These are phyloP conservation scores for Suillus subluteus DNA, from an alignment of 768 basidiomycete species.

Conservation along the genomic window DNA sequence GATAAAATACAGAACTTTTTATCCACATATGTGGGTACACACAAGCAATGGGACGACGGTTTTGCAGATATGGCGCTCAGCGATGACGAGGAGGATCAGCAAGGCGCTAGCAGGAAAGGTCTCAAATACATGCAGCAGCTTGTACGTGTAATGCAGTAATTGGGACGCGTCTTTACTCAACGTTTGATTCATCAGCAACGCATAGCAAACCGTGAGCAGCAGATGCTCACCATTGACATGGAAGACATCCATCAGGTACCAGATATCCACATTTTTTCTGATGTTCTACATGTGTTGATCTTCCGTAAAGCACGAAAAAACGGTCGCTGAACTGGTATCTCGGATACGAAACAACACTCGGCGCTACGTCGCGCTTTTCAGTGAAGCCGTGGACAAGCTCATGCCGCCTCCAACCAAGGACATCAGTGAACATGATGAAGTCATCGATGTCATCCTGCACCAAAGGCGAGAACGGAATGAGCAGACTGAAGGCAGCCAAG, in stretches of 20 bases:
- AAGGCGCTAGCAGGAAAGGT: slow-evolving; percentile 40
- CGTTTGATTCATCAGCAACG: slow-evolving; percentile 62
- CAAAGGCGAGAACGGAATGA: slow-evolving; percentile 90
- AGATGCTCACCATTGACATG: slow-evolving; percentile 85
- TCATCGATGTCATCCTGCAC: slow-evolving; percentile 95
- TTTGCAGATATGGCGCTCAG: slow-evolving; percentile 74
- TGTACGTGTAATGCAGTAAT: slow-evolving; percentile 49
- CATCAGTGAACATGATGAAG: slow-evolving; percentile 89
- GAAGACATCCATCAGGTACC: slow-evolving; percentile 82
- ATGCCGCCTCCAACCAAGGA: slow-evolving; percentile 90
- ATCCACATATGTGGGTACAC: slow-evolving; percentile 63
- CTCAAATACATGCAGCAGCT: slow-evolving; percentile 85
- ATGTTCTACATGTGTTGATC: slow-evolving; percentile 15
- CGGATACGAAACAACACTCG: slow-evolving; percentile 85
- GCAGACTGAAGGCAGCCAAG: slow-evolving; percentile 70
- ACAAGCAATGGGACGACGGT: slow-evolving; percentile 67
- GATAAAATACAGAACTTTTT: slow-evolving; percentile 74
- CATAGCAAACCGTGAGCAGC: slow-evolving; percentile 91
- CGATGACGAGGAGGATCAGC: slow-evolving; percentile 46
- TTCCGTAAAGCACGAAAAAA: slow-evolving; percentile 62
- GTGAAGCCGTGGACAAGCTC: slow-evolving; percentile 86
- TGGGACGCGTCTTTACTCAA: slow-evolving; percentile 26
- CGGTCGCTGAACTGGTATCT: slow-evolving; percentile 71
- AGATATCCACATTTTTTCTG: slow-evolving; percentile 12
- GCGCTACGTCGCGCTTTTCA: slow-evolving; percentile 89